Base-by-base conservation (phyloP, 2,329 filamentous ascomycete species). In the Aphanocladium album region DNA sequence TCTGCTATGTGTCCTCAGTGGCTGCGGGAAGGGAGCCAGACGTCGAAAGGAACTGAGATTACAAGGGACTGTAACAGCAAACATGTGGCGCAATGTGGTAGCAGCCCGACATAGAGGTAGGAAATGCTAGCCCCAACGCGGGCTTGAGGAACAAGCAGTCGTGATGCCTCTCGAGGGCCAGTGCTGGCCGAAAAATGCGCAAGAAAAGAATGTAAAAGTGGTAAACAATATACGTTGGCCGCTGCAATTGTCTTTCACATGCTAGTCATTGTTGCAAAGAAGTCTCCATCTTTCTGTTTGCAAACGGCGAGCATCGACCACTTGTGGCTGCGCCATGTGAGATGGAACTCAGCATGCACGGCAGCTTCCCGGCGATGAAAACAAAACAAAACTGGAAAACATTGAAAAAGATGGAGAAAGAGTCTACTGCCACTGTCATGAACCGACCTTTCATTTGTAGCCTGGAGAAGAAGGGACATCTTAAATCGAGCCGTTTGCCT, bases 241-340 rank as follows among this genome's bases (percentile, higher is more conserved):
- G 12, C 30, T 30, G 9, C 30, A 11, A 39, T 39, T 39, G 5
- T 14, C 9, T 39, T 16, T 16, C 35, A 17, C 16, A 39, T 39
- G 35, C 35, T 12, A 39, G 5, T 3, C 16, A 17, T 17, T 4
- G 16, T 5, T 17, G 30, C 37, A 30, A 52, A 23, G 1, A 17
- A 37, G 49, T 27, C 30, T 27, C 54, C 43, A 57, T 47, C 41
- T 37, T 57, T 57, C 27, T 59, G 56, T 59, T 59, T 59, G 56
- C 56, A 43, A 45, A 45, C 35, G 47, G 25, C n/a, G 30, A 25
- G 46, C 46, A 57, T 58, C 55, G 46, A 21, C 35, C 43, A 49
- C 27, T 30, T 14, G 19, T 39, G 33, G 33, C 25, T 51, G 17
- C 6, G 14, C 47, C 25, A 35, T 9, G n/a, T 52, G 16, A 59